Conservation (phyloP, 2,329 filamentous ascomycete genomes). For the Fusarium dlaminii region DNA sequence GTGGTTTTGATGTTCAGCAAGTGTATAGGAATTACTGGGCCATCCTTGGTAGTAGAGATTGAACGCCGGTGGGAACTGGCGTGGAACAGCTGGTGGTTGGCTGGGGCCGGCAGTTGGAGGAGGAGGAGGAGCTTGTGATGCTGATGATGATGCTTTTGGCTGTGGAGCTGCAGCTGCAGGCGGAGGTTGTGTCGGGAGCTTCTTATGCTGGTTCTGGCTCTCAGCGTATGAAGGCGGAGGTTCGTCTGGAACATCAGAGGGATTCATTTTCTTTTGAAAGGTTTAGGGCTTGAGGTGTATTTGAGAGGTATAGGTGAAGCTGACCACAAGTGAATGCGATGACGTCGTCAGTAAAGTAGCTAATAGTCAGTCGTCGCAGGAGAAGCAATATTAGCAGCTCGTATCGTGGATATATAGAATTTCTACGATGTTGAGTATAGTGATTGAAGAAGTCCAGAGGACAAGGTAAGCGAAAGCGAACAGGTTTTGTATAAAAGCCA, state of each 20-base stretch:
- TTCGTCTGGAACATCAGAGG: conserved; percentile 4
- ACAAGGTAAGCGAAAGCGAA: neutral
- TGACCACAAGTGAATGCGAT: neutral
- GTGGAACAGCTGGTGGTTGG: conserved; percentile 1
- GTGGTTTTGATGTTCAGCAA: conserved; percentile 33
- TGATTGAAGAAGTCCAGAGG: neutral
- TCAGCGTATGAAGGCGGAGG: conserved; percentile 25
- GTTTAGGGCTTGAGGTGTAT: neutral
- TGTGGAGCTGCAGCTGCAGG: neutral
- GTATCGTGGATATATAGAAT: neutral
- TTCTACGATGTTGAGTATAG: neutral
- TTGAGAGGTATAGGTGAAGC: neutral
- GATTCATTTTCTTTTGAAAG: neutral
- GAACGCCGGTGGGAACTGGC: conserved; percentile 35
- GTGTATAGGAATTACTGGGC: neutral
- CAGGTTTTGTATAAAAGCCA: conserved; percentile 5
- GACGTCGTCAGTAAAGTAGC: neutral
- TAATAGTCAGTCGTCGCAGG: neutral
- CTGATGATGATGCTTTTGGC: neutral
- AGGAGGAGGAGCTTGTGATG: neutral
- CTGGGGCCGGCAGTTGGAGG: neutral
- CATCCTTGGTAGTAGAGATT: conserved; percentile 31
- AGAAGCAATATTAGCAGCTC: neutral
- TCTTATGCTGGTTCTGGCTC: neutral
- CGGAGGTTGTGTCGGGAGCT: neutral